Conservation (phyloP, 2,329 filamentous ascomycete species). For the Penicillium sp. region DNA sequence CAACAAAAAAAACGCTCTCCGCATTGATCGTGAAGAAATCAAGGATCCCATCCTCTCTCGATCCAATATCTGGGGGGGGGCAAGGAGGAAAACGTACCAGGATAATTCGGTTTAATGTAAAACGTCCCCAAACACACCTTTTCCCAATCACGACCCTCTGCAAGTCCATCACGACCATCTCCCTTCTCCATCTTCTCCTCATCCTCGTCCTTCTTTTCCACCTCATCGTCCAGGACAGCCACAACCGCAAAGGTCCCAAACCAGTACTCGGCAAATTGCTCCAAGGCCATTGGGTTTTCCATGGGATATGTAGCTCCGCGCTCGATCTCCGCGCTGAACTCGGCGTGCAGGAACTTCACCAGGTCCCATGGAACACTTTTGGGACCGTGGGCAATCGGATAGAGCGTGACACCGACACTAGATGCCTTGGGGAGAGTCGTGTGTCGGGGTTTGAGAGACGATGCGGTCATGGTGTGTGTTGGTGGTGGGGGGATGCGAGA, state of each 20-base stretch:
- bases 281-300: constrained; percentile 27
- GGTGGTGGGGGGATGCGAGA: constrained; percentile 24
- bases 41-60: too few relatives aligned
- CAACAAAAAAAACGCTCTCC: too few relatives aligned
- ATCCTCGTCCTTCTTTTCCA: constrained; percentile 3
- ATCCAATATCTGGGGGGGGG: too few relatives aligned
- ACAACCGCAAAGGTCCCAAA: constrained; percentile 36
- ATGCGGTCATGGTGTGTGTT: constrained; percentile 13
- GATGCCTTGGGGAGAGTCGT: constrained; percentile 21
- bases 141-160: constrained; percentile 30
- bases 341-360: constrained; percentile 24
- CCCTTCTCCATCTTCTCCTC: constrained; percentile 2
- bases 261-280: constrained; percentile 33
- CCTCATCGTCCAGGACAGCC: constrained; percentile 21
- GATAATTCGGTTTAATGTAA: constrained; percentile 40
- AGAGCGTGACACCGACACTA: constrained; percentile 20
- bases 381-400: constrained; percentile 24
- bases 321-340: constrained; percentile 33
- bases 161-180: too few relatives aligned
- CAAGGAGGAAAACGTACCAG: constrained; percentile 22
- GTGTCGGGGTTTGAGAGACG: constrained; percentile 19
- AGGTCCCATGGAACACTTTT: constrained; percentile 20
- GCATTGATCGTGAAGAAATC: too few relatives aligned
- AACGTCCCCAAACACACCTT: constrained; percentile 35
- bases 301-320: constrained; percentile 36